phyloP scores from a whole-genome alignment of 1,284 basidiomycete genomes.

The Moesziomyces sp. region DNA sequence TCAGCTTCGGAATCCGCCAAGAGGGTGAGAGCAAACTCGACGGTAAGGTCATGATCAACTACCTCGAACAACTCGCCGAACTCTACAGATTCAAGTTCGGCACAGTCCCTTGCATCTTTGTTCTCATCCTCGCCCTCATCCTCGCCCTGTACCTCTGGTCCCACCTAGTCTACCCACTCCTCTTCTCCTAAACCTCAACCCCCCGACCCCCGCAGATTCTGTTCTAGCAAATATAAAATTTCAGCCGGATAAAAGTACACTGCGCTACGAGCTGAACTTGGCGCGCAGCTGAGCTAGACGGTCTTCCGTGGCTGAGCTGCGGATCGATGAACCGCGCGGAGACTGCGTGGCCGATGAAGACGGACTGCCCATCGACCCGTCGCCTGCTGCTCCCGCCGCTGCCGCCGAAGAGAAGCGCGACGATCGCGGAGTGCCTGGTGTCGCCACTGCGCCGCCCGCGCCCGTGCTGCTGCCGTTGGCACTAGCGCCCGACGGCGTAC shows the following conservation, averaged over 20 bases:
- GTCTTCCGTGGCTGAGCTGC: constrained; percentile 49
- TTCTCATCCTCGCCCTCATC: constrained; percentile 15
- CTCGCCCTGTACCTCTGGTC: constrained; percentile 34
- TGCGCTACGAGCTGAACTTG: constrained; percentile 46
- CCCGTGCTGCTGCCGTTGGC: constrained; percentile 1
- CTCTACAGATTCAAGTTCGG: constrained; percentile 47
- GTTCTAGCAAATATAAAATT: not conserved
- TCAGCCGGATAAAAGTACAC: not conserved
- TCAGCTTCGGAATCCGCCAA: constrained; percentile 44
- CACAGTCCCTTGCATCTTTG: constrained; percentile 14
- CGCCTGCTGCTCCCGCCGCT: constrained; percentile 4
- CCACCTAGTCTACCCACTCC: constrained; percentile 12
- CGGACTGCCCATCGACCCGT: constrained; percentile 26
- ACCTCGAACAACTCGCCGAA: constrained; percentile 40
- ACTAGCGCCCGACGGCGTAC: constrained; percentile 15
- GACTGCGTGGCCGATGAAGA: constrained; percentile 28
- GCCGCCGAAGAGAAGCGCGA: constrained; percentile 6
- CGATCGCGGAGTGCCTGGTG: constrained; percentile 16
- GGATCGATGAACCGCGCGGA: constrained; percentile 15
- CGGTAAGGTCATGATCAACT: constrained; percentile 52
- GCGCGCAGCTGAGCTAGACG: constrained; percentile 59
- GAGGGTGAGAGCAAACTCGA: constrained; percentile 48
- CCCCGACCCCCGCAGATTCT: too few relatives aligned
- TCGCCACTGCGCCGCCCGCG: constrained; percentile 1
- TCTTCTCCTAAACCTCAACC: constrained; percentile 3